Percentiles rank a stretch among this genome's conserved stretches.
These are phyloP conservation scores for Xerocomus spinulosus DNA, from an alignment of 768 basidiomycete genomes.

Conservation along the genomic window DNA sequence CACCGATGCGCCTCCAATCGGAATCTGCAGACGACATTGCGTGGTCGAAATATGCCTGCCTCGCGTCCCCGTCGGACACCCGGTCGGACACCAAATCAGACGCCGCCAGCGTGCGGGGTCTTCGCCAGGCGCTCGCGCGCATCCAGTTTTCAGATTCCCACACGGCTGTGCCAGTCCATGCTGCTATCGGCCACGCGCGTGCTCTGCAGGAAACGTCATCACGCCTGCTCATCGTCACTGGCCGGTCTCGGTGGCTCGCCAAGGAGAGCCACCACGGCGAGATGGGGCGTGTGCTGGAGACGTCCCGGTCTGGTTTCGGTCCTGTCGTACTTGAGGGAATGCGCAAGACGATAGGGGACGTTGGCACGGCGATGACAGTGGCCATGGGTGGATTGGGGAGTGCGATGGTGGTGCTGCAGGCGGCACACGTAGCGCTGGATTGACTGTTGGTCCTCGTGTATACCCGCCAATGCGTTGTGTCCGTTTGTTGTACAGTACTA, in stretches of 20 bases:
- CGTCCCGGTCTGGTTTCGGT: constrained; percentile 17
- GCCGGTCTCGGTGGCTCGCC: constrained; percentile 68
- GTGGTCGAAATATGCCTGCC: constrained; percentile 61
- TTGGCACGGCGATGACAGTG: constrained; percentile 74
- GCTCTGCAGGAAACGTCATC: constrained; percentile 22
- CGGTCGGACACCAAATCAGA: no score
- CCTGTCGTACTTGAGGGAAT: constrained; percentile 32
- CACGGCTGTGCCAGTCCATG: constrained; percentile 57
- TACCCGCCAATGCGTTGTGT: no score
- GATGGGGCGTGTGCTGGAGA: constrained; percentile 56
- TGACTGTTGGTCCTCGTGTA: no score
- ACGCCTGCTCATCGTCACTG: constrained; percentile 59
- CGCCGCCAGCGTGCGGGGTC: constrained; percentile 1
- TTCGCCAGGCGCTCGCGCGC: constrained; percentile 42
- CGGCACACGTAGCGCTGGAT: constrained; percentile 32
- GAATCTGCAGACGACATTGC: constrained; percentile 79
- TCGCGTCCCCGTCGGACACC: no score
- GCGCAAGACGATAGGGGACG: constrained; percentile 81
- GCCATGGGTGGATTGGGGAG: constrained; percentile 39
- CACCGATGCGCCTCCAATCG: no score
- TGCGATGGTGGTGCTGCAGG: constrained; percentile 68
- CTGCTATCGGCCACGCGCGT: constrained; percentile 43
- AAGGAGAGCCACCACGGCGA: constrained; percentile 69
- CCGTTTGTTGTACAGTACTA: no score
- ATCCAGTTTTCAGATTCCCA: constrained; percentile 57